A percentile compares a stretch with the other conserved stretches of the same genome.
Evolutionary conservation across 1,284 basidiomycete genomes (phyloP).

Genomic region (Malassezia brasiliensis): DNA sequence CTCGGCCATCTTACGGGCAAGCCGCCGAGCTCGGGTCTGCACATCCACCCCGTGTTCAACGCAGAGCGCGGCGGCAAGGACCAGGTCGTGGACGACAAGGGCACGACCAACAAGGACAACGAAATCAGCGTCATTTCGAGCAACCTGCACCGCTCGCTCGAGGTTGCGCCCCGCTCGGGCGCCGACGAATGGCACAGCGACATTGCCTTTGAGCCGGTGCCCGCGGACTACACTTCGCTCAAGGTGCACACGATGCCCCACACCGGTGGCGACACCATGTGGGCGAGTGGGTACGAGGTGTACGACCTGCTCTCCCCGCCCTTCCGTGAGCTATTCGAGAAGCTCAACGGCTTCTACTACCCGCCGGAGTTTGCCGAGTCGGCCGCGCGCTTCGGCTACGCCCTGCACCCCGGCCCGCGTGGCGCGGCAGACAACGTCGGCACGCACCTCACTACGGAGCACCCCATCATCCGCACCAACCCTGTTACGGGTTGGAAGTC

Average conservation of each 20-base stretch:
- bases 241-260: constrained; percentile 29
- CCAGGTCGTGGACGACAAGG: constrained; percentile 16
- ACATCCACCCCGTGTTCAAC: constrained; percentile 60
- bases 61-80: constrained; percentile 46
- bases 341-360: constrained; percentile 18
- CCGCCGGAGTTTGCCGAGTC: constrained; percentile 21
- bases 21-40: constrained; percentile 55
- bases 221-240: constrained; percentile 55
- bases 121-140: constrained; percentile 32
- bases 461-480: constrained; percentile 50
- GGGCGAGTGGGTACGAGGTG: constrained; percentile 56
- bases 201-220: constrained; percentile 62
- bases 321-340: constrained; percentile 56
- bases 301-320: constrained; percentile 59
- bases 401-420: constrained; percentile 43
- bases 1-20: constrained; percentile 58
- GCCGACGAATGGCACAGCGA: constrained; percentile 50
- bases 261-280: constrained; percentile 47
- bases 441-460: constrained; percentile 55
- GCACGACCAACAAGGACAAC: constrained; percentile 24
- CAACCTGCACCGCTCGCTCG: constrained; percentile 11
- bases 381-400: constrained; percentile 28
- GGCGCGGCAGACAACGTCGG: constrained; percentile 56
- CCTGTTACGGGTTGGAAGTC: constrained; percentile 61
- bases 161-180: not conserved